phyloP scores from a whole-genome alignment of 1,139 yeast species.

The Suhomyces kunorum region DNA sequence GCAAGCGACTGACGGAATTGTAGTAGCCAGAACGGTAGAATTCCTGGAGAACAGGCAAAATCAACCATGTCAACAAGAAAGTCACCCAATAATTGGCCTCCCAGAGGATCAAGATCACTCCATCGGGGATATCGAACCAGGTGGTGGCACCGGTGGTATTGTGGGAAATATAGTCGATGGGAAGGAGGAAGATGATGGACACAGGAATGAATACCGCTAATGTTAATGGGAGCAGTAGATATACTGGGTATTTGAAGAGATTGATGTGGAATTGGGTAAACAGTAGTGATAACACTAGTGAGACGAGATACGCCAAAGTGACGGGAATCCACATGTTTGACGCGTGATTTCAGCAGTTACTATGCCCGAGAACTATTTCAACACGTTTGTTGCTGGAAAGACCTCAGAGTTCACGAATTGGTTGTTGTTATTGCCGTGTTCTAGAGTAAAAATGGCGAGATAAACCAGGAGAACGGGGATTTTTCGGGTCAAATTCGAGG shows the following conservation, averaged over 20 bases:
- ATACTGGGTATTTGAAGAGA: slow-evolving; percentile 37
- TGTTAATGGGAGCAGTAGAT: slow-evolving; percentile 35
- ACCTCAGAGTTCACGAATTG: no score
- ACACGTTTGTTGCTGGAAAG: no score
- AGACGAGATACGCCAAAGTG: slow-evolving; percentile 29
- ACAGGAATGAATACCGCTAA: slow-evolving; percentile 48
- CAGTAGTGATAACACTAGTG: slow-evolving; percentile 32
- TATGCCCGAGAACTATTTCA: no score
- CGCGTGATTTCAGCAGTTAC: no score
- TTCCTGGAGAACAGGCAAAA: slow-evolving; percentile 71
- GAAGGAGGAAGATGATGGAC: slow-evolving; percentile 42
- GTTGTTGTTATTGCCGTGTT: no score
- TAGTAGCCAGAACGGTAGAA: slow-evolving; percentile 72
- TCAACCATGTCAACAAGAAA: slow-evolving; percentile 70
- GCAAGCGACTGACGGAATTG: slow-evolving; percentile 45
- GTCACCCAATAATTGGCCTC: slow-evolving; percentile 79
- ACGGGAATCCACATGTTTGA: slow-evolving; percentile 35
- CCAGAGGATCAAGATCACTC: slow-evolving; percentile 62
- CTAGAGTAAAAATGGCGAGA: no score
- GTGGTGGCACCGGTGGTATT: slow-evolving; percentile 21
- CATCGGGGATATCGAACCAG: slow-evolving; percentile 39
- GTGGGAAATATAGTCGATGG: slow-evolving; percentile 43
- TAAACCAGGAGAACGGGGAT: not conserved
- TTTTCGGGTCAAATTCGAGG: not conserved
- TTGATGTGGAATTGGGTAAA: slow-evolving; percentile 43